Evolutionary conservation across 1,284 basidiomycete genomes (phyloP).

Genomic region (Cronartium ribicola): DNA sequence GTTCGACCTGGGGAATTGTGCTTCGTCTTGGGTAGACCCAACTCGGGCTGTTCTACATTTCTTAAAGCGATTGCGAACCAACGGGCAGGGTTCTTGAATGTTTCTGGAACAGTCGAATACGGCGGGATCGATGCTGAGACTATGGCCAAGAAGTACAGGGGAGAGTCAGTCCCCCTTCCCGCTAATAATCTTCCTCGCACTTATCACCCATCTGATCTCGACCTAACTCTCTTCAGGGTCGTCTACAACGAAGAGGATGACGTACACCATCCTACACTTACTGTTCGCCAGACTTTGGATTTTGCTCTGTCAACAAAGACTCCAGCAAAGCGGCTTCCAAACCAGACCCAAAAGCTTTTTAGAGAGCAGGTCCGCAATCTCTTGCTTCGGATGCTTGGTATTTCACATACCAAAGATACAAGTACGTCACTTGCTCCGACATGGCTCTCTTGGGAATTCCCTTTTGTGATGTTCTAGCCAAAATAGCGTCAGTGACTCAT

Average conservation of each 20-base stretch:
- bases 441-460: background rate
- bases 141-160: constrained; percentile 32
- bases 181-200: background rate
- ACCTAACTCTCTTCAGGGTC: constrained; percentile 52
- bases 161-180: constrained; percentile 30
- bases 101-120: constrained; percentile 65
- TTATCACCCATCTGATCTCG: background rate
- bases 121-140: constrained; percentile 57
- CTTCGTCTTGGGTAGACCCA: constrained; percentile 75
- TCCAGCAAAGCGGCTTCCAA: constrained; percentile 57
- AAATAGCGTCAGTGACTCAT: no score
- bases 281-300: constrained; percentile 63
- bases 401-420: constrained; percentile 63
- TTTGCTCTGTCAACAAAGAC: constrained; percentile 64
- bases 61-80: constrained; percentile 69
- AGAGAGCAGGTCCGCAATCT: constrained; percentile 57
- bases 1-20: constrained; percentile 59
- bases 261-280: constrained; percentile 69
- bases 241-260: constrained; percentile 72
- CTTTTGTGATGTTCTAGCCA: background rate
- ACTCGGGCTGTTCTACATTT: constrained; percentile 69
- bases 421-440: constrained; percentile 51
- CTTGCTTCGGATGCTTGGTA: constrained; percentile 61
- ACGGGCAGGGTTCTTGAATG: constrained; percentile 60
- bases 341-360: constrained; percentile 56